phyloP scores from a whole-genome alignment of 1,139 yeast genomes.

The Pichia sp. region DNA sequence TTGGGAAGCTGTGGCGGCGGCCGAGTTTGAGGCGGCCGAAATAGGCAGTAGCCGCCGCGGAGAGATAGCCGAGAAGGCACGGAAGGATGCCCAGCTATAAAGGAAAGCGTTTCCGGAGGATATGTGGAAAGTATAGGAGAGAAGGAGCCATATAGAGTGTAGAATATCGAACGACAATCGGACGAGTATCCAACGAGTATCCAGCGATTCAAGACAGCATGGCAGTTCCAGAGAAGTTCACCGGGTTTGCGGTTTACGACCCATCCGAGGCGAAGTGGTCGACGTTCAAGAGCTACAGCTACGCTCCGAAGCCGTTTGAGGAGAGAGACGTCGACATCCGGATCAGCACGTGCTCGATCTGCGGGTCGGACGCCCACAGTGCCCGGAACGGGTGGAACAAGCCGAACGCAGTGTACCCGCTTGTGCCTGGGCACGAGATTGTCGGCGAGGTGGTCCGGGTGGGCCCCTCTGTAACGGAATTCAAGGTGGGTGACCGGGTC shows the following conservation, averaged over 20 bases:
- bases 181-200: neutral
- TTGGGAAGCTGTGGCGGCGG: constrained; percentile 5
- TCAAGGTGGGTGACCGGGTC: constrained; percentile 55
- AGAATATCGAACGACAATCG: neutral
- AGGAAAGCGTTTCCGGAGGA: neutral
- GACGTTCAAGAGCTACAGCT: constrained; percentile 33
- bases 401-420: constrained; percentile 23
- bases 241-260: constrained; percentile 36
- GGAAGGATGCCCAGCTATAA: no score
- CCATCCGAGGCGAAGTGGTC: constrained; percentile 35
- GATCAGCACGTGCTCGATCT: constrained; percentile 50
- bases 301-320: constrained; percentile 45
- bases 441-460: constrained; percentile 40
- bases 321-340: constrained; percentile 51
- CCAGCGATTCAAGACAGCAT: neutral
- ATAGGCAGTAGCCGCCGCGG: constrained; percentile 2
- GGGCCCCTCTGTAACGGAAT: constrained; percentile 43
- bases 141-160: neutral
- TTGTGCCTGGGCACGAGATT: constrained; percentile 47
- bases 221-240: constrained; percentile 34
- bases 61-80: neutral
- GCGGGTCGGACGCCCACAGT: constrained; percentile 52
- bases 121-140: neutral
- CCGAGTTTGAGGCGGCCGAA: neutral
- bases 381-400: constrained; percentile 41